Evolutionary conservation across 495 filamentous ascomycete genomes (phyloP), one percentile per base, ranked within the genome.

Genomic region (Xeromyces bisporus): DNA sequence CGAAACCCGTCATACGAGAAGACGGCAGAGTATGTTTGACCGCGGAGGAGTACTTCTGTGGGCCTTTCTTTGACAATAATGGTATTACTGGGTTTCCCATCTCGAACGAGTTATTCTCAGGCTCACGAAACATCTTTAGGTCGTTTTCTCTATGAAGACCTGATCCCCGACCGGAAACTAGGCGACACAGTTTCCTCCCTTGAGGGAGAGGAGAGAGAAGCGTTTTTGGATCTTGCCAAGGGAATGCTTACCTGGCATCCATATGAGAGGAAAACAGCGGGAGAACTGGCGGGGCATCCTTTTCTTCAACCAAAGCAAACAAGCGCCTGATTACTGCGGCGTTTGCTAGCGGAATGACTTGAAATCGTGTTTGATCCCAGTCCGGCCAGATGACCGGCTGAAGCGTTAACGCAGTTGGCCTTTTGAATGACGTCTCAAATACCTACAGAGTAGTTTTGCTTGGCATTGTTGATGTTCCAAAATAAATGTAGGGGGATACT

Each of bases 201-300:
- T 41, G 35, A 37, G 27, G 51, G 39, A 38, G 50, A 57, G 35
- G 56, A 64, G 39, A 58, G 23, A 39, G 54, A 61, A 35, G 14
- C 20, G 23, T 62, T 64, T 51, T 33, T 62, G 32, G 47, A 56
- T 38, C 47, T 62, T 31, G 51, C 44, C 37, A 50, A 43, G 35
- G 41, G 31, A 42, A 64, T 61, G 51, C 56, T 62, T 45, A 33
- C 40, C 40, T 57, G 48, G 55, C 38, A 48, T 38, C 49, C 43
- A 41, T 16, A 47, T 42, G 7, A 6, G 31, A 55, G 53, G 40
- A 47, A 52, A 45, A 43, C 43, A 29, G 53, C 53, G 29, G 47
- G 44, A 18, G 49, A 59, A 46, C 34, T 59, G 39, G 44, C 38
- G n/a, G 24, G 7, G 29, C 53, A 57, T 35, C 46, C 43, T 37